Conservation (phyloP, 2,329 filamentous ascomycete species). For the Alternaria solani region DNA sequence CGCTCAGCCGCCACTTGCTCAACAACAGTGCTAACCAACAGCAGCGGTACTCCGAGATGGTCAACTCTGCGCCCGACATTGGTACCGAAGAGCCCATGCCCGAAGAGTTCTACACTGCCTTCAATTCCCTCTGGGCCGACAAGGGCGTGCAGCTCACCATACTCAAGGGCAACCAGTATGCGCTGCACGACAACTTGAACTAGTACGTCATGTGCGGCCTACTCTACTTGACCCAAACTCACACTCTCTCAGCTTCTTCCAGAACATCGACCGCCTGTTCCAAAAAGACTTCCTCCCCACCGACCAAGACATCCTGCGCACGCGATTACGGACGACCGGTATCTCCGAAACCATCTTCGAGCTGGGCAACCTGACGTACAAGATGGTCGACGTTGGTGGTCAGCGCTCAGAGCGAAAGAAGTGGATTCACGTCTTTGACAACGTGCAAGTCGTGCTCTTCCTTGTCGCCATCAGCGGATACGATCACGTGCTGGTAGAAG, state of each 20-base stretch:
- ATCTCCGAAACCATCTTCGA: constrained; percentile 97
- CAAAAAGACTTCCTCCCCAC: constrained; percentile 81
- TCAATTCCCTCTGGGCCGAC: constrained; percentile 86
- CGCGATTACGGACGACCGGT: constrained; percentile 88
- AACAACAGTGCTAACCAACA: constrained; percentile 8
- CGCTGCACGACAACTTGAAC: constrained; percentile 91
- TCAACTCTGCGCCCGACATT: constrained; percentile 83
- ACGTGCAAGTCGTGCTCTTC: constrained; percentile 90
- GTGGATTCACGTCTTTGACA: constrained; percentile 97
- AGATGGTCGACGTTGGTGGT: constrained; percentile 95
- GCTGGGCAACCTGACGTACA: constrained; percentile 88
- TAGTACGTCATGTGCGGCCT: constrained; percentile 70
- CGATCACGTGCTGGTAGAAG: constrained; percentile 94
- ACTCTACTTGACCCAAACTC: constrained; percentile 14
- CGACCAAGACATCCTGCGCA: constrained; percentile 93
- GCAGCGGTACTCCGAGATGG: constrained; percentile 78
- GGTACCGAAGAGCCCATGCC: constrained; percentile 83
- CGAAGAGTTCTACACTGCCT: constrained; percentile 77
- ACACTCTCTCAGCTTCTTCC: constrained; percentile 73
- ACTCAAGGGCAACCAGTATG: constrained; percentile 92
- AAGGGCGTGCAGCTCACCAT: constrained; percentile 86
- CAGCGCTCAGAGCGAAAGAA: constrained; percentile 95
- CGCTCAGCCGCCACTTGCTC: constrained; percentile 34
- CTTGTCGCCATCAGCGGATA: constrained; percentile 95
- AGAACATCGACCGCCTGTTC: constrained; percentile 69